Conservation (phyloP, 108 stramenopile species). For the Skeletonema tropicum region DNA sequence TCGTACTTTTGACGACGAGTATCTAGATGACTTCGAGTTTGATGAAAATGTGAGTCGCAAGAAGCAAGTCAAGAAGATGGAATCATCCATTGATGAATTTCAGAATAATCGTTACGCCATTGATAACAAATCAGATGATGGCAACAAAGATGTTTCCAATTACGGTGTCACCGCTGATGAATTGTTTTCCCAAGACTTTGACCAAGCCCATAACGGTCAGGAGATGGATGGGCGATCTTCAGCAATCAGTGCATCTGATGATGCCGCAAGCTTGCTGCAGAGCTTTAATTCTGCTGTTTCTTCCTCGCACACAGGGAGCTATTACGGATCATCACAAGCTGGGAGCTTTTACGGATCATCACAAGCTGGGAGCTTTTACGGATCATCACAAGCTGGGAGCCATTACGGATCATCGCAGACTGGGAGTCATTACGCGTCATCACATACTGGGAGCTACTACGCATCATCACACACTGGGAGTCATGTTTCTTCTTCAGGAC, state of each 20-base stretch:
- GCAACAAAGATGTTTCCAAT: background rate
- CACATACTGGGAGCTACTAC: no score
- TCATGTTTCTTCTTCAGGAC: background rate
- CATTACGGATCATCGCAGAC: background rate
- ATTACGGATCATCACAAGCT: background rate
- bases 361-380: background rate
- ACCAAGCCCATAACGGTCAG: background rate
- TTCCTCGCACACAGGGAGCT: slow-evolving; percentile 1
- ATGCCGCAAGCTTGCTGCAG: slow-evolving; percentile 2
- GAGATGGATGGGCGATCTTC: background rate
- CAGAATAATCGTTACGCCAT: slow-evolving; percentile 11
- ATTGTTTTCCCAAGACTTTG: background rate
- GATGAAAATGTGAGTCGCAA: background rate
- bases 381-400: background rate
- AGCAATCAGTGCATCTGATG: background rate
- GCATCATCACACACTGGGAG: background rate
- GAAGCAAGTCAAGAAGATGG: background rate
- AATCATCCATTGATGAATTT: slow-evolving; percentile 1
- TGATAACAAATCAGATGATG: background rate
- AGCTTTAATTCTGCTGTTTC: slow-evolving; percentile 10
- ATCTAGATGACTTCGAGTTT: background rate
- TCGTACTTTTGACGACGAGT: slow-evolving; percentile 10
- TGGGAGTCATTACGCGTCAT: background rate
- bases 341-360: background rate
- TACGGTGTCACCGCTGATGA: background rate